Percentiles rank a stretch among this genome's conserved stretches.
These are phyloP conservation scores for Globisporangium splendens DNA, from an alignment of 352 stramenopile genomes.

Conservation along the genomic window DNA sequence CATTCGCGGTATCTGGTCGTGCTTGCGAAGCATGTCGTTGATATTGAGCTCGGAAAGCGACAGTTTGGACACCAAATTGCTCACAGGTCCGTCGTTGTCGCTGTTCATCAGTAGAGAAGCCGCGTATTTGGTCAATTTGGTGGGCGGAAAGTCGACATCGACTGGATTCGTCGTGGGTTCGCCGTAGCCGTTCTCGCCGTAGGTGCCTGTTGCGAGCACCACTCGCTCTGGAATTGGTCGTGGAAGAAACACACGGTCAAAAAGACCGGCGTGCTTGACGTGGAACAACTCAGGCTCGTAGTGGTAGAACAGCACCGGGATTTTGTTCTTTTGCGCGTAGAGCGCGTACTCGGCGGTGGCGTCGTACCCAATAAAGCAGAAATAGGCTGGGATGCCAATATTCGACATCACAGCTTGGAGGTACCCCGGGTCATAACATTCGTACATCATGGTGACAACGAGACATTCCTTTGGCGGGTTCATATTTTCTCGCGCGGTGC, in stretches of 20 bases:
- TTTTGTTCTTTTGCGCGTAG: neutral
- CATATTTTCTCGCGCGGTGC: constrained; percentile 19
- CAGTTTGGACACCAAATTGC: constrained; percentile 23
- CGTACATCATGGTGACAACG: constrained; percentile 29
- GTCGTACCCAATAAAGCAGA: constrained; percentile 34
- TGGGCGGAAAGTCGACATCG: constrained; percentile 31
- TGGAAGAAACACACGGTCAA: constrained; percentile 40
- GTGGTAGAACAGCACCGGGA: constrained; percentile 40
- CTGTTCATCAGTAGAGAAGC: too few species aligned
- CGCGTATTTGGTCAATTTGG: constrained; percentile 27
- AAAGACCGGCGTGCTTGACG: constrained; percentile 20
- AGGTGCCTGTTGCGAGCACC: constrained; percentile 13
- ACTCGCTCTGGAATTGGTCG: constrained; percentile 14
- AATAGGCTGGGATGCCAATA: constrained; percentile 34
- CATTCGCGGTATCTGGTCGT: constrained; percentile 10
- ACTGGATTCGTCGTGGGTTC: constrained; percentile 30
- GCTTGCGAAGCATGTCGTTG: constrained; percentile 20
- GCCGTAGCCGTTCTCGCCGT: constrained; percentile 42
- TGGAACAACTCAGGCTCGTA: constrained; percentile 50
- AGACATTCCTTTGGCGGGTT: constrained; percentile 27
- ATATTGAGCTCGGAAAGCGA: constrained; percentile 27
- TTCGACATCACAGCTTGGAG: constrained; percentile 33
- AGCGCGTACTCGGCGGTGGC: constrained; percentile 7
- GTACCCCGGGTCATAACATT: constrained; percentile 23
- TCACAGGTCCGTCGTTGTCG: constrained; percentile 9